Conservation (phyloP, 192 early-diverging fungal genomes). For the Spizellomyces punctatus region DNA sequence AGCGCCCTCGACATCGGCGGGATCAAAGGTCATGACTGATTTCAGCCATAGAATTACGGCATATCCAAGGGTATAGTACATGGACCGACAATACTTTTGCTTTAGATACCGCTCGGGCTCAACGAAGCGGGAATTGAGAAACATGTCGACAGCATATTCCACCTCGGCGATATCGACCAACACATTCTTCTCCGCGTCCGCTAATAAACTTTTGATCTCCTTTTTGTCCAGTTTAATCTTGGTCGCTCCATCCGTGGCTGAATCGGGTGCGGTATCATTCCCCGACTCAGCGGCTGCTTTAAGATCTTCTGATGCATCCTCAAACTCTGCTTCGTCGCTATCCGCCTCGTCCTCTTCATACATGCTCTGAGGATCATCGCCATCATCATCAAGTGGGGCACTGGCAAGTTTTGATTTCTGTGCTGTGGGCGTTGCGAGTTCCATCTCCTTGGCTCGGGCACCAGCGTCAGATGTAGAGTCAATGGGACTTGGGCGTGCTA, state of each 20-base stretch:
- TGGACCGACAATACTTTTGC: conserved; percentile 48
- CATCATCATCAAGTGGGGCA: neutral
- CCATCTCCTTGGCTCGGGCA: too few relatives aligned
- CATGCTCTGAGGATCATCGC: neutral
- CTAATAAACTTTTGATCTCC: conserved; percentile 21
- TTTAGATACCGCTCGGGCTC: conserved; percentile 64
- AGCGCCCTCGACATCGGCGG: conserved; percentile 65
- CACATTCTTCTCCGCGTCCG: conserved; percentile 24
- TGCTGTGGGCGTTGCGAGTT: too few relatives aligned
- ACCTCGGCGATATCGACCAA: conserved; percentile 59
- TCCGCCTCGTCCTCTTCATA: conserved; percentile 5
- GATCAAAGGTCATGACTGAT: conserved; percentile 79
- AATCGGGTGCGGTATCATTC: neutral
- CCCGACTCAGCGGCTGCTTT: neutral
- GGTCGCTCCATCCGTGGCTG: neutral
- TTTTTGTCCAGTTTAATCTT: conserved; percentile 10
- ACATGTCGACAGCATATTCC: conserved; percentile 68
- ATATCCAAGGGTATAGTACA: conserved; percentile 76
- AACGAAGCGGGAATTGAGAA: conserved; percentile 75
- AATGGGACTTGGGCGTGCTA: too few relatives aligned
- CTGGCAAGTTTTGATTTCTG: too few relatives aligned
- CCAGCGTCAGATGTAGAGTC: too few relatives aligned
- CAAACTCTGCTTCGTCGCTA: conserved; percentile 4
- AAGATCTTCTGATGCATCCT: conserved; percentile 9
- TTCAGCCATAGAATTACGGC: conserved; percentile 71